Conservation (phyloP, 768 basidiomycete genomes). For the Clitopilus hobsonii region DNA sequence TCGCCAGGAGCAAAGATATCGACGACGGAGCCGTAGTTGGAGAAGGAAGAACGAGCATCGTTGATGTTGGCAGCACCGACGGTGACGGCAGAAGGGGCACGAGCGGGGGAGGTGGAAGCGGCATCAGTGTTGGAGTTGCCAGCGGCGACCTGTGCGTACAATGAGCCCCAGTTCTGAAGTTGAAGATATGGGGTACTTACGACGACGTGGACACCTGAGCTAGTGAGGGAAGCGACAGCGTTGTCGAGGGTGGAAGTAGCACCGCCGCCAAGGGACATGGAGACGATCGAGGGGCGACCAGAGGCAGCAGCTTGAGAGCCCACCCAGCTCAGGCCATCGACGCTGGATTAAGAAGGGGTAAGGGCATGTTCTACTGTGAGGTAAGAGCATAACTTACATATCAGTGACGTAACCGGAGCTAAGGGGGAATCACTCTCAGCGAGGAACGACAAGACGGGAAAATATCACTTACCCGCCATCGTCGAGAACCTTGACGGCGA, state of each 20-base stretch:
- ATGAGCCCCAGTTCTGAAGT: neutral
- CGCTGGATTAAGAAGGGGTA: neutral
- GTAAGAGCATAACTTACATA: no score
- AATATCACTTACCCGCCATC: slow-evolving; percentile 23
- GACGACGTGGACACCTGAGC: slow-evolving; percentile 24
- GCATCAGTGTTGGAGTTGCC: slow-evolving; percentile 27
- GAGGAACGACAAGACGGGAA: neutral
- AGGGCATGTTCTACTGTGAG: no score
- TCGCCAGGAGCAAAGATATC: slow-evolving; percentile 30
- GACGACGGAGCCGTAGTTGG: slow-evolving; percentile 29
- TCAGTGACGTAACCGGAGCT: slow-evolving; percentile 13
- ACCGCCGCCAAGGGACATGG: slow-evolving; percentile 3
- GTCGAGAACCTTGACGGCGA: slow-evolving; percentile 38
- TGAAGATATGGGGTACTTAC: neutral
- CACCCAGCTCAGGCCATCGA: slow-evolving; percentile 3
- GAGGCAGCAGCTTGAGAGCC: neutral
- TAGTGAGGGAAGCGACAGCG: slow-evolving; percentile 2
- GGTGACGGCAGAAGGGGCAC: slow-evolving; percentile 25
- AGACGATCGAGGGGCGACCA: slow-evolving; percentile 4
- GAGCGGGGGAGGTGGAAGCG: slow-evolving; percentile 23
- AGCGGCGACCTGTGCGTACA: slow-evolving; percentile 12
- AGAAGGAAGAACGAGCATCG: slow-evolving; percentile 25
- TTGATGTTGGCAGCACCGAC: slow-evolving; percentile 27
- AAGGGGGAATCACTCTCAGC: neutral
- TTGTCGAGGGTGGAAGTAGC: slow-evolving; percentile 1